phyloP scores from a whole-genome alignment of 305 asterid species.

The Solanum hybrid region DNA sequence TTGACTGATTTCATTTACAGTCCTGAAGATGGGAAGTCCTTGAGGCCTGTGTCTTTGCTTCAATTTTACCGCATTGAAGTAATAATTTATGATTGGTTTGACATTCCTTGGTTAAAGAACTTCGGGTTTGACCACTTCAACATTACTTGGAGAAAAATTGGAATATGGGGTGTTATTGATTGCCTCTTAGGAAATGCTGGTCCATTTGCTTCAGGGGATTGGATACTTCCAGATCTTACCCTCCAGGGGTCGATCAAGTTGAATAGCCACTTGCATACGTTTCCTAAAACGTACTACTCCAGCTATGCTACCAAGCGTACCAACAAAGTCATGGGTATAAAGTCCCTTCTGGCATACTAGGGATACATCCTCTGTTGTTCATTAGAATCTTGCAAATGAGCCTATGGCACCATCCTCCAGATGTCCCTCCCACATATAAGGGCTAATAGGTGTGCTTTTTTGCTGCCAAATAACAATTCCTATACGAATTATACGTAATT shows the following conservation, averaged over 20 bases:
- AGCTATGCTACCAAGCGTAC: conserved; percentile 89
- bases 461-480: not conserved
- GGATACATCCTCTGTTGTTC: conserved; percentile 27
- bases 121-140: conserved; percentile 90
- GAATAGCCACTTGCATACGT: conserved; percentile 51
- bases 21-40: conserved; percentile 73
- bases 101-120: conserved; percentile 59
- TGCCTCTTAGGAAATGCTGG: conserved; percentile 72
- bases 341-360: conserved; percentile 55
- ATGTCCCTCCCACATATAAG: conserved; percentile 69
- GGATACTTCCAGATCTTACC: conserved; percentile 26
- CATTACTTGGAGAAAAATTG: conserved; percentile 63
- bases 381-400: conserved; percentile 83
- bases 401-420: conserved; percentile 70
- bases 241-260: conserved; percentile 67
- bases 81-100: conserved; percentile 45
- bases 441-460: conserved; percentile 51
- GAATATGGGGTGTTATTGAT: conserved; percentile 66
- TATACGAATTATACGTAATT: not conserved
- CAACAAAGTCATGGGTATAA: conserved; percentile 47
- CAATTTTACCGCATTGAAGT: conserved; percentile 82
- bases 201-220: conserved; percentile 83
- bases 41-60: conserved; percentile 68
- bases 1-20: conserved; percentile 22
- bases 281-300: conserved; percentile 76